These are phyloP conservation scores for Lasiodiplodia hormozganensis DNA, from an alignment of 2,329 filamentous ascomycete species.

Conservation along the genomic window DNA sequence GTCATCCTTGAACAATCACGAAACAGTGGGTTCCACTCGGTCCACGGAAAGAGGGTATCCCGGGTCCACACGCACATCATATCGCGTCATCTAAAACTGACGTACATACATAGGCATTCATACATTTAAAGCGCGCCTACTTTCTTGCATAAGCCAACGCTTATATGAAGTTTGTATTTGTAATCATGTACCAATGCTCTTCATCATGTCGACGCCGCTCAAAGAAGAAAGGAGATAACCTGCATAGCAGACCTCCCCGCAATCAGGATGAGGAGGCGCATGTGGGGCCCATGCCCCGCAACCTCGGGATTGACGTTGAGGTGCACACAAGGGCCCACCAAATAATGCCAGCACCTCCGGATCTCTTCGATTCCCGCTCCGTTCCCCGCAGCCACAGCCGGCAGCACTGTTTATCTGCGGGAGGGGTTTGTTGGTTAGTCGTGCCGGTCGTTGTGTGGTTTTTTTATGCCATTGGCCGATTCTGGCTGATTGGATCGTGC, in stretches of 20 bases:
- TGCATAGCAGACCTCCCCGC: background rate
- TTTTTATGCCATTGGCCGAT: background rate
- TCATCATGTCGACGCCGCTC: no score
- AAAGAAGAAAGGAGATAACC: background rate
- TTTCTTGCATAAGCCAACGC: no score
- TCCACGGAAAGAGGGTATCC: background rate
- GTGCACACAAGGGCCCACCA: background rate
- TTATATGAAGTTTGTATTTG: no score
- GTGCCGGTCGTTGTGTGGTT: background rate
- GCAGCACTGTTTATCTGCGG: background rate
- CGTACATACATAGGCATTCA: background rate
- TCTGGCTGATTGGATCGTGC: background rate
- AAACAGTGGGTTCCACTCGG: background rate
- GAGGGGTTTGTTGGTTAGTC: background rate
- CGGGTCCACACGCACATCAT: background rate
- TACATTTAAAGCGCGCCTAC: background rate
- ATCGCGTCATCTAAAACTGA: background rate
- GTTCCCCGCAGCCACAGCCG: background rate
- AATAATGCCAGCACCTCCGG: background rate
- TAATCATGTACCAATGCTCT: no score
- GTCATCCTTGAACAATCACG: no score
- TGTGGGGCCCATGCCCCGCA: background rate
- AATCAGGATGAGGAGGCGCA: background rate
- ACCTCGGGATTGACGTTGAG: background rate
- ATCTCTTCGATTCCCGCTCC: background rate